These are phyloP conservation scores for Wickerhamomyces alni DNA, from an alignment of 805 yeast species.

Conservation along the genomic window DNA sequence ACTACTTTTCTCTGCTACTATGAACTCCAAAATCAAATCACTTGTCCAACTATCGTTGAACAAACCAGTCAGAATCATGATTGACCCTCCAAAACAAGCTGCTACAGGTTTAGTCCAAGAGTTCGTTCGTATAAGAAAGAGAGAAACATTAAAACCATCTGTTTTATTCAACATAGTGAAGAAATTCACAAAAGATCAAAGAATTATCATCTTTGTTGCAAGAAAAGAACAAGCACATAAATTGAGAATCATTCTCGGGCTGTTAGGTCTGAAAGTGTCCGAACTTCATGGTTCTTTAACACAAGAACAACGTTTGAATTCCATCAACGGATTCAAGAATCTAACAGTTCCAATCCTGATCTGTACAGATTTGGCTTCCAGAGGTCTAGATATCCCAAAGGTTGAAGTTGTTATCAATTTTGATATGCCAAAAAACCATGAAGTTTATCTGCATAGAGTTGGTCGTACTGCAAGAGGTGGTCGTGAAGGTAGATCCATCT, in stretches of 20 bases:
- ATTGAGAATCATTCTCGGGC: constrained; percentile 68
- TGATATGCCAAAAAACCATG: constrained; percentile 93
- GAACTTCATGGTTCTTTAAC: constrained; percentile 81
- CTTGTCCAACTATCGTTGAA: constrained; percentile 82
- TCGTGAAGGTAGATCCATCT: constrained; percentile 86
- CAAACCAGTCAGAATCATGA: constrained; percentile 91
- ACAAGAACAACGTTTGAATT: constrained; percentile 88
- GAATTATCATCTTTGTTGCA: constrained; percentile 87
- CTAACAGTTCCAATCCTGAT: constrained; percentile 79
- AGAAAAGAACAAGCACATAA: constrained; percentile 89
- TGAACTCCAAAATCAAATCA: constrained; percentile 89
- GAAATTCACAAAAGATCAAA: constrained; percentile 53
- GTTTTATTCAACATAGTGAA: constrained; percentile 66
- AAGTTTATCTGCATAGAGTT: constrained; percentile 91
- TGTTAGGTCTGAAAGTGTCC: constrained; percentile 69
- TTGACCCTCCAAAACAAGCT: constrained; percentile 93
- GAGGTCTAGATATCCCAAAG: constrained; percentile 99
- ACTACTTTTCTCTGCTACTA: constrained; percentile 91
- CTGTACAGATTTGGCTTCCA: constrained; percentile 97
- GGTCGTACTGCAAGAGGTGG: constrained; percentile 99
- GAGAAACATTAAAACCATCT: constrained; percentile 81
- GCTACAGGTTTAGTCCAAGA: constrained; percentile 89
- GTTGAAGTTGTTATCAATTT: constrained; percentile 91
- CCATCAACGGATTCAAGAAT: constrained; percentile 77
- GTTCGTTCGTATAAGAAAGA: constrained; percentile 89